Evolutionary conservation across 495 filamentous ascomycete species (phyloP).

Genomic region (Bathelium albidoporum): DNA sequence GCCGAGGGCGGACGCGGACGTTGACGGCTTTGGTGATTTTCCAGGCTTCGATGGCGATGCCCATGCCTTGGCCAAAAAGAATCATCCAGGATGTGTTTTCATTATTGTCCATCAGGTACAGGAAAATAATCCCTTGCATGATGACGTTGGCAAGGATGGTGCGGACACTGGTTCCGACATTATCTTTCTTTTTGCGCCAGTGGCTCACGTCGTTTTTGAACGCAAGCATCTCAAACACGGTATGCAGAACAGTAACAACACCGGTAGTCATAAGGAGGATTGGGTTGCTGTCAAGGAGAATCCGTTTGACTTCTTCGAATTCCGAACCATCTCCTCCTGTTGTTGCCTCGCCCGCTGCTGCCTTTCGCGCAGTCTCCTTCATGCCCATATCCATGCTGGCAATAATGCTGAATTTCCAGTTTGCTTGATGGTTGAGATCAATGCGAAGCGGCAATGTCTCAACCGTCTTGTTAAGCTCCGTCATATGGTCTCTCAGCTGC

Average conservation of each 20-base stretch:
- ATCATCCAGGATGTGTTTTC: conserved; percentile 99
- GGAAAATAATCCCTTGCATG: conserved; percentile 93
- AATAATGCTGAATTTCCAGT: conserved; percentile 86
- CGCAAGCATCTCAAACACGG: conserved; percentile 89
- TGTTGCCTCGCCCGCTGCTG: conserved; percentile 50
- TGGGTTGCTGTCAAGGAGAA: conserved; percentile 87
- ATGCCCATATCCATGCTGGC: conserved; percentile 76
- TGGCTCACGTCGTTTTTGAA: conserved; percentile 97
- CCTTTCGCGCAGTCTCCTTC: conserved; percentile 67
- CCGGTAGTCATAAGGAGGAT: conserved; percentile 78
- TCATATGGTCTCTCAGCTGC: conserved; percentile 89
- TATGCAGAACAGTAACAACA: conserved; percentile 78
- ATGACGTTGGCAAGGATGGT: conserved; percentile 96
- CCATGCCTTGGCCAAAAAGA: conserved; percentile 80
- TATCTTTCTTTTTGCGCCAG: conserved; percentile 99
- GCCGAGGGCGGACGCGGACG: conserved; percentile 64
- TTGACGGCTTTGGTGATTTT: conserved; percentile 97
- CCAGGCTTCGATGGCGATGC: conserved; percentile 93
- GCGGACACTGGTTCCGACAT: conserved; percentile 87
- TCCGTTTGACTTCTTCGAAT: conserved; percentile 91
- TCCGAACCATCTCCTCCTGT: conserved; percentile 68
- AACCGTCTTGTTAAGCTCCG: conserved; percentile 83
- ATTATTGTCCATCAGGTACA: conserved; percentile 96
- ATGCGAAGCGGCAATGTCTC: conserved; percentile 73
- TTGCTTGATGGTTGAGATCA: conserved; percentile 65